Evolutionary conservation across 106 monocot genomes (phyloP).

Genomic region (Dactylorhiza incarnata): DNA sequence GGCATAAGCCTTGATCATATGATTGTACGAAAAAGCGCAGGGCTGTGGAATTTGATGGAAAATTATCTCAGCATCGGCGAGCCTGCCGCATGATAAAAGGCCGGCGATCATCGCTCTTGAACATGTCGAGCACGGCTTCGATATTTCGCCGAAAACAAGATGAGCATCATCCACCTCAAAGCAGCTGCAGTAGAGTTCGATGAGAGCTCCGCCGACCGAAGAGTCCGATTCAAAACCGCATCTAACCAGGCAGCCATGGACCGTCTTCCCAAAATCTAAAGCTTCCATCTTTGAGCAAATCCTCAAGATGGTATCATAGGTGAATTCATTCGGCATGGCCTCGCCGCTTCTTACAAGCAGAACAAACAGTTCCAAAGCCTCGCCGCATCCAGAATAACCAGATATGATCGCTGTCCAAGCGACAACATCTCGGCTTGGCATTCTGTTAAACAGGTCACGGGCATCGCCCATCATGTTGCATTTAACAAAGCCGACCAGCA

Average conservation of each 20-base stretch:
- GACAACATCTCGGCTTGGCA: constrained; percentile 19
- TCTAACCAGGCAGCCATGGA: constrained; percentile 23
- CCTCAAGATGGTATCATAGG: constrained; percentile 26
- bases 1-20: constrained; percentile 37
- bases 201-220: constrained; percentile 18
- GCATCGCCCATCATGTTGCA: constrained; percentile 21
- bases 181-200: constrained; percentile 22
- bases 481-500: constrained; percentile 31
- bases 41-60: constrained; percentile 15
- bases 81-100: constrained; percentile 18
- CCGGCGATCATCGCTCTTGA: constrained; percentile 21
- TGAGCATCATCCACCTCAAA: constrained; percentile 11
- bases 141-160: constrained; percentile 15
- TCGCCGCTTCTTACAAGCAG: neutral
- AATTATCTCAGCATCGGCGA: constrained; percentile 19
- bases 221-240: constrained; percentile 21
- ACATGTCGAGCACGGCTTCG: constrained; percentile 9
- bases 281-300: constrained; percentile 20
- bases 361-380: constrained; percentile 24
- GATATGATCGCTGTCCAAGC: constrained; percentile 38
- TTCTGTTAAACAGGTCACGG: constrained; percentile 19
- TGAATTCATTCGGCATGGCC: constrained; percentile 24
- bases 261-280: constrained; percentile 16
- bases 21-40: constrained; percentile 21
- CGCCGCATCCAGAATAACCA: constrained; percentile 11